A percentile compares a stretch with the other conserved stretches of the same genome.
phyloP scores from a whole-genome alignment of 192 early-diverging fungal species.

The Rhizophagus clarus region DNA sequence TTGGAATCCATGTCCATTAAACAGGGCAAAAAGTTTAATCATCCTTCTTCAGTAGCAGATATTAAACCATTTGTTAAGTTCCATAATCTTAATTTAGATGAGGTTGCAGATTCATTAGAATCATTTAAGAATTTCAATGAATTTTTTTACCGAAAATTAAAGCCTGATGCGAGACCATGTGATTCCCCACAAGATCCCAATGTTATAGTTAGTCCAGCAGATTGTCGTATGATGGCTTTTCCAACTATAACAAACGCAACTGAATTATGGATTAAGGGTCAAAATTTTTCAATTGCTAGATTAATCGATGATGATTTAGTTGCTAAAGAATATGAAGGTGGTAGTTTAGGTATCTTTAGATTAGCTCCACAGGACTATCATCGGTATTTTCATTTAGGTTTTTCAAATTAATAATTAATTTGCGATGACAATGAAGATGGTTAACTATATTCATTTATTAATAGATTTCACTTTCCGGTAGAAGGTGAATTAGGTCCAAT shows the following conservation, averaged over 20 bases:
- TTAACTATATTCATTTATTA: too few relatives aligned
- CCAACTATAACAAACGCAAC: constrained; percentile 64
- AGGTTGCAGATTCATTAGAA: constrained; percentile 69
- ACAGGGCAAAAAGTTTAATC: constrained; percentile 75
- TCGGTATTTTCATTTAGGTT: constrained; percentile 38
- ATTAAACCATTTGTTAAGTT: constrained; percentile 75
- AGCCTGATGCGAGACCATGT: constrained; percentile 57
- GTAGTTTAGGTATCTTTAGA: constrained; percentile 69
- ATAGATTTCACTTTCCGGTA: constrained; percentile 72
- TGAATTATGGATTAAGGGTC: constrained; percentile 81
- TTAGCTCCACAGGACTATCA: constrained; percentile 89
- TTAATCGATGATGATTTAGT: constrained; percentile 56
- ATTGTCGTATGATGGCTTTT: constrained; percentile 73
- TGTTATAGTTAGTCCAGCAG: constrained; percentile 73
- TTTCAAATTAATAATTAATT: neutral
- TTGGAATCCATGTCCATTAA: constrained; percentile 56
- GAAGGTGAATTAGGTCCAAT: constrained; percentile 62
- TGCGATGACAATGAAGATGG: too few relatives aligned
- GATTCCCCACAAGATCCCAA: constrained; percentile 46
- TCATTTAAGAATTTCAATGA: constrained; percentile 79
- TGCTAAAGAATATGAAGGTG: constrained; percentile 60
- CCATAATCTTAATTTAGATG: constrained; percentile 67
- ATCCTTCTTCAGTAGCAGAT: constrained; percentile 59
- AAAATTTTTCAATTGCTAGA: constrained; percentile 62
- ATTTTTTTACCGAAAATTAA: constrained; percentile 84